Percentiles rank a stretch among this genome's conserved stretches.
Evolutionary conservation across 805 yeast genomes (phyloP).

Genomic region (Dipodascopsis tothii): DNA sequence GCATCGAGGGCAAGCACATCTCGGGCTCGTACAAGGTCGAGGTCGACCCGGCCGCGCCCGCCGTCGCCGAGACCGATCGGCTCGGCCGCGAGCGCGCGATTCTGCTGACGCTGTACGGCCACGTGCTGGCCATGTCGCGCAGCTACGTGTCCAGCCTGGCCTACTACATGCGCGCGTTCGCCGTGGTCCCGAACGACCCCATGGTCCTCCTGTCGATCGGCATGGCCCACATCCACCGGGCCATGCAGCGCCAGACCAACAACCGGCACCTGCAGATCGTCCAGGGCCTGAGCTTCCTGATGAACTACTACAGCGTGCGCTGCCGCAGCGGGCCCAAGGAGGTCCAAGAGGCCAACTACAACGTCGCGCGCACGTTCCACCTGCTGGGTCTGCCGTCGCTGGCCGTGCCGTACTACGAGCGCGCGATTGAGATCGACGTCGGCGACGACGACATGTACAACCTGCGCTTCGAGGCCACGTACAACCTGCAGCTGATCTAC

Average conservation of each 20-base stretch:
- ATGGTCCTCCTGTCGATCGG: constrained; percentile 69
- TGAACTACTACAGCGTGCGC: constrained; percentile 60
- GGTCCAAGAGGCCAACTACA: constrained; percentile 70
- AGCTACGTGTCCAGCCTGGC: constrained; percentile 77
- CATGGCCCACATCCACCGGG: constrained; percentile 74
- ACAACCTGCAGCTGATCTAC: constrained; percentile 70
- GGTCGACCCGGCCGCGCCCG: constrained; percentile 33
- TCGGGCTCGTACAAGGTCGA: constrained; percentile 68
- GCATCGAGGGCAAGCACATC: constrained; percentile 47
- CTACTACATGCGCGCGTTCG: constrained; percentile 65
- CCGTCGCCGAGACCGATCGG: background rate
- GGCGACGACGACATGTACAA: constrained; percentile 45
- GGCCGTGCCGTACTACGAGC: constrained; percentile 68
- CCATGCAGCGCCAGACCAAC: constrained; percentile 81
- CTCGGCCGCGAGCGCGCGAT: constrained; percentile 43
- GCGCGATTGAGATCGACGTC: constrained; percentile 42
- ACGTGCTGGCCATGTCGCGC: constrained; percentile 69
- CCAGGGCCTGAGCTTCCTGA: constrained; percentile 74
- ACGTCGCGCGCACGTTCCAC: constrained; percentile 79
- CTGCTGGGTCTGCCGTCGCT: constrained; percentile 66
- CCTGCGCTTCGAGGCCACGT: constrained; percentile 72
- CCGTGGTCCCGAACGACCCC: constrained; percentile 65
- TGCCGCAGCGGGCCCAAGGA: constrained; percentile 34
- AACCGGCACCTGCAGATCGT: constrained; percentile 81
- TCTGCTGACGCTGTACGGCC: constrained; percentile 69